These are phyloP conservation scores for Ganoderma resinaceum DNA, from an alignment of 1,284 basidiomycete genomes.

Conservation along the genomic window DNA sequence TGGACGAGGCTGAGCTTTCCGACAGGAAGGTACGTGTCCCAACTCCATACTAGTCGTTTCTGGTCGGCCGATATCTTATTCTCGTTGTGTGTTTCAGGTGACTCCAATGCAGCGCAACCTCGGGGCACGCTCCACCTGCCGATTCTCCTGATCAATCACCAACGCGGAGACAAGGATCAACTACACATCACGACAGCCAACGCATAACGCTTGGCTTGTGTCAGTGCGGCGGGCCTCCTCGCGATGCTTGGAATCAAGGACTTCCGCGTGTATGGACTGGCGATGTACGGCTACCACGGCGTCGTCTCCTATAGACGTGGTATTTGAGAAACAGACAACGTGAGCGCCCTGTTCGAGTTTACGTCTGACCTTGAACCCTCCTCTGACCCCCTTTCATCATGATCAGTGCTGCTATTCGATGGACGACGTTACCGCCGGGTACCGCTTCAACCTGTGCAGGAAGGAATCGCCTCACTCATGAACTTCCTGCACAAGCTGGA, in stretches of 20 bases:
- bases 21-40: background rate
- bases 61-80: too few relatives aligned
- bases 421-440: background rate
- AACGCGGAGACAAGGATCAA: background rate
- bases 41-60: background rate
- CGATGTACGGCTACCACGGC: background rate
- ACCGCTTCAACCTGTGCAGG: background rate
- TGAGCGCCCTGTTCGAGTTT: background rate
- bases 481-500: background rate
- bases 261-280: conserved; percentile 3
- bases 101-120: background rate
- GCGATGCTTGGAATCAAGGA: conserved; percentile 1
- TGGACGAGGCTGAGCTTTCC: background rate
- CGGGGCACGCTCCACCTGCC: background rate
- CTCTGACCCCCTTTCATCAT: background rate
- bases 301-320: background rate
- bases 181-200: background rate
- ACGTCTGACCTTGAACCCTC: background rate
- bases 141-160: background rate
- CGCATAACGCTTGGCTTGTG: background rate
- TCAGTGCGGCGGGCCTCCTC: background rate
- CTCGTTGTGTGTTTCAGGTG: background rate
- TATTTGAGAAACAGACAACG: background rate
- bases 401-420: background rate
- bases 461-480: background rate